Evolutionary conservation across 345 rosid genomes (phyloP).

Genomic region (Salix caprea): DNA sequence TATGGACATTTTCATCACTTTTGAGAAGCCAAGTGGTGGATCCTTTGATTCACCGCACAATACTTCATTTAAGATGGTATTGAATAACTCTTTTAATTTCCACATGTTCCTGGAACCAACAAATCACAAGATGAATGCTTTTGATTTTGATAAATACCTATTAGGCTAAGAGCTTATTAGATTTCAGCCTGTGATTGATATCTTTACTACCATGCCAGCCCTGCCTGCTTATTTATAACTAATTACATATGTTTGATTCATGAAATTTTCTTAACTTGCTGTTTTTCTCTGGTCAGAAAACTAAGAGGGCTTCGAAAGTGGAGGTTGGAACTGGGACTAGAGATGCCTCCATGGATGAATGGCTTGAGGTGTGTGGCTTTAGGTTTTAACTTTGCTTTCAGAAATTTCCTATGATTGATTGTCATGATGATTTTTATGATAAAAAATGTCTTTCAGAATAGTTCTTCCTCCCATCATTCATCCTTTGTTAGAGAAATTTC

Average conservation of each 20-base stretch:
- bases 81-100: neutral
- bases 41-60: neutral
- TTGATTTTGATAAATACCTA: neutral
- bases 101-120: neutral
- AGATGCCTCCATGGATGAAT: slow-evolving; percentile 80
- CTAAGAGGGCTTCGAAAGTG: slow-evolving; percentile 71
- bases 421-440: neutral
- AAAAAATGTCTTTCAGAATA: neutral
- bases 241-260: neutral
- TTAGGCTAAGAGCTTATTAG: neutral
- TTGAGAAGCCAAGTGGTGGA: neutral
- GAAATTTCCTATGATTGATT: neutral
- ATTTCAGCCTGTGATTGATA: neutral
- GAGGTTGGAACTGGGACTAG: slow-evolving; percentile 73
- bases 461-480: no score
- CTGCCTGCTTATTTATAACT: neutral
- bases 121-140: neutral
- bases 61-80: neutral
- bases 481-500: no score
- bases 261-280: neutral
- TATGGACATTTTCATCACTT: neutral
- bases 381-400: neutral
- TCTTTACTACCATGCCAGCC: neutral
- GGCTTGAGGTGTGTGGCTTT: slow-evolving; percentile 71
- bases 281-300: slow-evolving; percentile 45